Evolutionary conservation across 2,329 filamentous ascomycete genomes (phyloP).

Genomic region (Beauveria asiatica): DNA sequence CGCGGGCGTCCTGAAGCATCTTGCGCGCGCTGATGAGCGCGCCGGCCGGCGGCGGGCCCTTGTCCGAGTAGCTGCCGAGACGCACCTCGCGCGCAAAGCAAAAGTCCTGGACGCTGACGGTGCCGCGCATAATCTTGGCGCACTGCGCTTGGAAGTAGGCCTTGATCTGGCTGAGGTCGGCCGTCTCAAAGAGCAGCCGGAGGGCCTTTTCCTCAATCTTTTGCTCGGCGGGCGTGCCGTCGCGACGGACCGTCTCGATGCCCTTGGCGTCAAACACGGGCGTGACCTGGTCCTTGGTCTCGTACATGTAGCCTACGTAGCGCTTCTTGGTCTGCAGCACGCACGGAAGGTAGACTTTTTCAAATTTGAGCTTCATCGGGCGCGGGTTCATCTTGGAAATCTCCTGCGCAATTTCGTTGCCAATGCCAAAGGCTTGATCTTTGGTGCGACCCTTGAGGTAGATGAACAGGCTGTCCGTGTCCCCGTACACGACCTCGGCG

Average conservation of each 20-base stretch:
- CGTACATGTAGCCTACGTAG: conserved; percentile 97
- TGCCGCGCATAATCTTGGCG: conserved; percentile 81
- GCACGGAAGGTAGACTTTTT: conserved; percentile 96
- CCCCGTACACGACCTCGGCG: conserved; percentile 95
- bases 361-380: conserved; percentile 93
- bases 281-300: conserved; percentile 61
- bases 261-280: conserved; percentile 97
- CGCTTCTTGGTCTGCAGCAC: conserved; percentile 93
- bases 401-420: conserved; percentile 79
- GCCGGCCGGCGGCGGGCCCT: conserved; percentile 72
- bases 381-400: conserved; percentile 85
- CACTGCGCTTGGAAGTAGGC: conserved; percentile 85
- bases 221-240: conserved; percentile 90
- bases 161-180: conserved; percentile 84
- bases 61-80: conserved; percentile 73
- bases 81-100: conserved; percentile 91
- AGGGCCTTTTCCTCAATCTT: conserved; percentile 93
- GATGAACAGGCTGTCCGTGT: conserved; percentile 92
- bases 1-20: conserved; percentile 78
- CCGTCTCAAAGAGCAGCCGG: conserved; percentile 80
- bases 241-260: conserved; percentile 91
- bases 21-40: conserved; percentile 78
- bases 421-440: conserved; percentile 85
- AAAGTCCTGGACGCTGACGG: conserved; percentile 88
- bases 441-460: conserved; percentile 79